A percentile compares a stretch with the other conserved stretches of the same genome.
These are phyloP conservation scores for Saccharomycopsis sp. DNA, from an alignment of 805 yeast species.

Conservation along the genomic window DNA sequence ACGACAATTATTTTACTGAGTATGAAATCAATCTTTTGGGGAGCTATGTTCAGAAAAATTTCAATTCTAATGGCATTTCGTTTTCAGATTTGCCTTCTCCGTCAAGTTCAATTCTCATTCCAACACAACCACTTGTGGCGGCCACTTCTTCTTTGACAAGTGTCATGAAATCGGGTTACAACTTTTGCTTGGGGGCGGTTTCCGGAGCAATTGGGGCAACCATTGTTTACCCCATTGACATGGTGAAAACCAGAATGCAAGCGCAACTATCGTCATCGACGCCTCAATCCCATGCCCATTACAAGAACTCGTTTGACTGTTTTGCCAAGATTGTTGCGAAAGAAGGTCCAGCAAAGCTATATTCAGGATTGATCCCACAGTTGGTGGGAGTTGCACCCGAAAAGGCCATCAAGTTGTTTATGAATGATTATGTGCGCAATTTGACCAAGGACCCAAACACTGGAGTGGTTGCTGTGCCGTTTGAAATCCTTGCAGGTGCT, in stretches of 20 bases:
- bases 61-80: no score
- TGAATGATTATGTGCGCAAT: conserved; percentile 79
- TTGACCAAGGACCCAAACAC: conserved; percentile 49
- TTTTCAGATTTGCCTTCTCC: neutral
- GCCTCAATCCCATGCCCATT: conserved; percentile 31
- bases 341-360: conserved; percentile 59
- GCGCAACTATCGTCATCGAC: conserved; percentile 65
- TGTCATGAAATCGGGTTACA: conserved; percentile 81
- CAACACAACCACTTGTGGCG: no score
- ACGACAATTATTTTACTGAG: conserved; percentile 7
- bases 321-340: conserved; percentile 61
- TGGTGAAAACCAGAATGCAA: conserved; percentile 95
- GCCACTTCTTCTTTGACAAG: neutral
- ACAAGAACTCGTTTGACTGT: conserved; percentile 80
- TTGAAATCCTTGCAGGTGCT: conserved; percentile 85
- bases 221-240: conserved; percentile 91
- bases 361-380: conserved; percentile 91
- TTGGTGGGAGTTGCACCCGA: conserved; percentile 97
- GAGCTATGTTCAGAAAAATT: no score
- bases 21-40: conserved; percentile 24
- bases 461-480: conserved; percentile 34
- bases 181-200: conserved; percentile 81
- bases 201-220: conserved; percentile 99
- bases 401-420: conserved; percentile 92
- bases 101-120: neutral